A percentile compares a stretch with the other conserved stretches of the same genome.
Evolutionary conservation across 108 stramenopile genomes (phyloP).

Genomic region (Epipyxis sp.): DNA sequence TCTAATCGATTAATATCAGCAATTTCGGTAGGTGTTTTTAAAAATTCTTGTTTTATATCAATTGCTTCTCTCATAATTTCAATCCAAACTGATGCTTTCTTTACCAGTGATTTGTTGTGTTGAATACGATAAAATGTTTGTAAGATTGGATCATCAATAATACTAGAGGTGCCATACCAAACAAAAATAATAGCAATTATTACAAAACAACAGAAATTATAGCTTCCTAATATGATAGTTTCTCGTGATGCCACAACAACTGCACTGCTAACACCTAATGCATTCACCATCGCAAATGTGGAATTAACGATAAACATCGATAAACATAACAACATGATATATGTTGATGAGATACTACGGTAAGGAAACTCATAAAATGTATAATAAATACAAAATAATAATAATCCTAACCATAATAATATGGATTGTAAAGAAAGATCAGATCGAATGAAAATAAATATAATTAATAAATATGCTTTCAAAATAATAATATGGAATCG

Average conservation of each 20-base stretch:
- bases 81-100: neutral
- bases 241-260: constrained; percentile 11
- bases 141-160: neutral
- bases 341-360: constrained; percentile 8
- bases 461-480: neutral
- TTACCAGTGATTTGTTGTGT: neutral
- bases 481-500: neutral
- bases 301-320: neutral
- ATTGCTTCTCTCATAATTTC: neutral
- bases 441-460: neutral
- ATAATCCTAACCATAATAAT: neutral
- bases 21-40: neutral
- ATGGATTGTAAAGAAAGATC: neutral
- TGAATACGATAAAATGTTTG: constrained; percentile 8
- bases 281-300: constrained; percentile 17
- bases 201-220: neutral
- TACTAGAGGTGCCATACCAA: neutral
- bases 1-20: constrained; percentile 22
- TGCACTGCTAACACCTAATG: neutral
- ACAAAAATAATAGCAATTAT: neutral
- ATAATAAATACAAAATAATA: neutral
- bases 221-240: neutral
- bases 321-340: neutral
- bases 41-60: neutral
- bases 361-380: constrained; percentile 12